Percentiles rank a stretch among this genome's conserved stretches.
Conservation (phyloP, 2,329 filamentous ascomycete species). For the Cadophora sp. region DNA sequence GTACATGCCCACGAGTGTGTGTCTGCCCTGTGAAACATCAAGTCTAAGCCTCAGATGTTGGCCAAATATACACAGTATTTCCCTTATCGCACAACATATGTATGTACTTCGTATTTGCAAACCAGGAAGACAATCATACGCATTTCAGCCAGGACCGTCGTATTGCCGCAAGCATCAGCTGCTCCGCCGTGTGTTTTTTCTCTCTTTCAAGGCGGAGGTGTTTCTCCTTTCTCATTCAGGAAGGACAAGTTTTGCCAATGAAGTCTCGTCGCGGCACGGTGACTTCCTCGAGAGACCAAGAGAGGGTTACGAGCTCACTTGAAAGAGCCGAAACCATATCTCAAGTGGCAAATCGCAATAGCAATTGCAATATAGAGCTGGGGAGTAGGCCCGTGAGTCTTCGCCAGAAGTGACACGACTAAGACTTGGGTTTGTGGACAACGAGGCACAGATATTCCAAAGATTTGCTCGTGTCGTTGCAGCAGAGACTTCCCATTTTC, state of each 20-base stretch:
- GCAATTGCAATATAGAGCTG: background rate
- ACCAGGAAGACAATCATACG: background rate
- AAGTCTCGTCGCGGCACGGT: slow-evolving; percentile 3
- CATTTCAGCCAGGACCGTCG: background rate
- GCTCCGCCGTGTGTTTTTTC: background rate
- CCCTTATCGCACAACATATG: slow-evolving; percentile 22
- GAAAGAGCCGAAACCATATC: background rate
- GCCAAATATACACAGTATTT: background rate
- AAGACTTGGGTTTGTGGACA: background rate
- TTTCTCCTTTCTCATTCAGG: slow-evolving; percentile 7
- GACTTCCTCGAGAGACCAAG: slow-evolving; percentile 6
- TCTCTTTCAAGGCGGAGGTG: background rate
- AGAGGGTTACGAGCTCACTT: slow-evolving; percentile 7
- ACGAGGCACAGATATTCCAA: background rate
- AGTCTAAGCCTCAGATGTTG: background rate
- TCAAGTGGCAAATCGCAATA: background rate
- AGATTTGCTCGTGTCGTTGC: background rate
- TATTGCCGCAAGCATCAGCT: background rate
- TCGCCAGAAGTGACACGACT: background rate
- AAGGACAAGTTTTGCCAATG: slow-evolving; percentile 9
- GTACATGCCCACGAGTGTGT: slow-evolving; percentile 7
- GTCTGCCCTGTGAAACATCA: slow-evolving; percentile 8
- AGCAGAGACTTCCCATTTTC: background rate
- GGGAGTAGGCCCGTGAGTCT: background rate
- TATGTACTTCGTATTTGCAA: slow-evolving; percentile 18